phyloP scores from a whole-genome alignment of 306 rosid genomes.

The Rosa multiflora region DNA sequence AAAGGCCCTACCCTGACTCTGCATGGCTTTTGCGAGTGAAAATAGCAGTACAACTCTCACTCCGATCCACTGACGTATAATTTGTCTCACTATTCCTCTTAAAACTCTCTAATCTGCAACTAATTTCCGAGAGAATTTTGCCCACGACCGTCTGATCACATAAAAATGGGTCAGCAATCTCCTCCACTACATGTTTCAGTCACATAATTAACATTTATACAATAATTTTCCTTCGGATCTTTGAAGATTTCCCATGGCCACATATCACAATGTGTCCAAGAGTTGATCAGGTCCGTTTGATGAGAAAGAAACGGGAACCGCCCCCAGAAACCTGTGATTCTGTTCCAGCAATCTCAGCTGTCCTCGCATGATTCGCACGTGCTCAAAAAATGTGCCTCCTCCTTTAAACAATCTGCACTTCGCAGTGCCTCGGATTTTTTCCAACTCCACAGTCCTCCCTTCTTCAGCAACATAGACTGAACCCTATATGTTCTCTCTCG shows the following conservation, averaged over 20 bases:
- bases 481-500: conserved; percentile 6
- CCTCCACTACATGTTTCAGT: not conserved
- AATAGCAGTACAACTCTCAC: not conserved
- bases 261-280: not conserved
- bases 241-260: not conserved
- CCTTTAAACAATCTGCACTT: not conserved
- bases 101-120: not conserved
- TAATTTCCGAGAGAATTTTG: not conserved
- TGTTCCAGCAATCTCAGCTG: conserved; percentile 9
- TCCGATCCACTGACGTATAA: not conserved
- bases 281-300: conserved; percentile 14
- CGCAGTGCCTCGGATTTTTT: not conserved
- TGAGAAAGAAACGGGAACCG: conserved; percentile 10
- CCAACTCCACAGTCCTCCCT: not conserved
- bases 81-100: not conserved
- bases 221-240: not conserved
- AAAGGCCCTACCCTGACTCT: not conserved
- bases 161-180: not conserved
- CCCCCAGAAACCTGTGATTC: not conserved
- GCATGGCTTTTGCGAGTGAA: not conserved
- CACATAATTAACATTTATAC: not conserved
- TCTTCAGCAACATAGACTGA: not conserved
- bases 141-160: not conserved
- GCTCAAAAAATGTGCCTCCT: not conserved
- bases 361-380: not conserved